Base-by-base conservation (phyloP, 805 yeast species). In the Wickerhamia fluorescens region DNA sequence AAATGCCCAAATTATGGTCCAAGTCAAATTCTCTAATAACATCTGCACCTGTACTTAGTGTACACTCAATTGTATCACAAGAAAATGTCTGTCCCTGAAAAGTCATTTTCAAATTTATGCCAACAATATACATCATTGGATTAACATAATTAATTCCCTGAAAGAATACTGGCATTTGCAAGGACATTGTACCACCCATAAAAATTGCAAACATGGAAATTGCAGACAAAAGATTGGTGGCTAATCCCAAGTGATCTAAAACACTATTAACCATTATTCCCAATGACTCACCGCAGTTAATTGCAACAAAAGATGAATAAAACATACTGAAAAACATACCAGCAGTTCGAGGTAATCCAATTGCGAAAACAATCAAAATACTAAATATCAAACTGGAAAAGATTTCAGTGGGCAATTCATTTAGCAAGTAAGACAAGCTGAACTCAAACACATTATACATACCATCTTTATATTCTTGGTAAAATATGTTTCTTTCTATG, bases 1-100 rank as follows among this genome's bases (percentile, higher is more conserved):
- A 46, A 3, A 44, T 51, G 4, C 50, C 44, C 6, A 57, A 30
- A 21, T 50, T 38, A 37, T 43, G 38, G 13, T 44, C 39, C 30
- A 63, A 45, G 4, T 49, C 42, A 30, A 59, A 61, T 12, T 44
- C 41, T 8, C 54, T 44, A 20, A 63, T 48, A 3, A 63, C 61
- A 7, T 40, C 42, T 9, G 45, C 42, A 3, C 68, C 70, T 1
- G 58, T 36, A 10, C 39, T 32, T 20, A 63, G 46, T 5, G 44
- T 25, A 32, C 64, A 57, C 6, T 30, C 31, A 3, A 21, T 29
- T 4, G 25, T 35, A 3, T 16, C 24, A 29, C 56, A 50, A 5
- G 17, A 19, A 31, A 50, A 51, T 0, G 14, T 16, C 30, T 41
- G 45, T 19, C 32, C 45, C 19, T 29, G 5, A 23, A 51, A 45